Conservation (phyloP, 352 stramenopile genomes). For the Phytophthora macrochlamydospora region DNA sequence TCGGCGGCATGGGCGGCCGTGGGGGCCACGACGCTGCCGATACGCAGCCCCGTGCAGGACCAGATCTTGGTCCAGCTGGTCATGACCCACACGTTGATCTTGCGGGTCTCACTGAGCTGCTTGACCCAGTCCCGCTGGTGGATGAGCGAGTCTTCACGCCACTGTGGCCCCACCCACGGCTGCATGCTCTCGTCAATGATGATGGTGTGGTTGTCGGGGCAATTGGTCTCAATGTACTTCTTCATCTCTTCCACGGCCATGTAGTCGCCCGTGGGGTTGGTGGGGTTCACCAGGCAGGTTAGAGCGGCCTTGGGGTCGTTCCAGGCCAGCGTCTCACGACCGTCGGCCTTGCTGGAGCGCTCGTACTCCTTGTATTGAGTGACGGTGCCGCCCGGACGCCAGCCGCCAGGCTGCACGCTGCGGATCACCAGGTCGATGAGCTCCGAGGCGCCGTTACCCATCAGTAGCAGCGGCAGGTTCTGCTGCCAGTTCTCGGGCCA, state of each 20-base stretch:
- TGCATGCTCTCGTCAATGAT: conserved; percentile 94
- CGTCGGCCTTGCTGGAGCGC: conserved; percentile 83
- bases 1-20: conserved; percentile 72
- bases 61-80: conserved; percentile 93
- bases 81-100: conserved; percentile 92
- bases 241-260: conserved; percentile 83
- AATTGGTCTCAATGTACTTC: conserved; percentile 85
- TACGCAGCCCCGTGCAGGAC: conserved; percentile 89
- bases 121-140: conserved; percentile 85
- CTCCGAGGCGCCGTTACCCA: conserved; percentile 86
- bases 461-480: conserved; percentile 73
- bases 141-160: conserved; percentile 88
- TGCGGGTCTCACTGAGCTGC: conserved; percentile 69
- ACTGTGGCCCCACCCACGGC: conserved; percentile 86
- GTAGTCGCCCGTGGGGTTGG: conserved; percentile 92
- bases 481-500: conserved; percentile 66
- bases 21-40: conserved; percentile 88
- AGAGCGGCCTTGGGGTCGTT: conserved; percentile 73
- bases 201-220: conserved; percentile 87
- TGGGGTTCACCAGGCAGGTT: conserved; percentile 91
- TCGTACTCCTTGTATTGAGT: conserved; percentile 92
- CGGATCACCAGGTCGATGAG: conserved; percentile 90
- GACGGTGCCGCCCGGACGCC: conserved; percentile 70
- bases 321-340: conserved; percentile 76
- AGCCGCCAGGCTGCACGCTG: conserved; percentile 72